phyloP scores from a whole-genome alignment of 345 rosid genomes.

The Arabidopsis suecica region DNA sequence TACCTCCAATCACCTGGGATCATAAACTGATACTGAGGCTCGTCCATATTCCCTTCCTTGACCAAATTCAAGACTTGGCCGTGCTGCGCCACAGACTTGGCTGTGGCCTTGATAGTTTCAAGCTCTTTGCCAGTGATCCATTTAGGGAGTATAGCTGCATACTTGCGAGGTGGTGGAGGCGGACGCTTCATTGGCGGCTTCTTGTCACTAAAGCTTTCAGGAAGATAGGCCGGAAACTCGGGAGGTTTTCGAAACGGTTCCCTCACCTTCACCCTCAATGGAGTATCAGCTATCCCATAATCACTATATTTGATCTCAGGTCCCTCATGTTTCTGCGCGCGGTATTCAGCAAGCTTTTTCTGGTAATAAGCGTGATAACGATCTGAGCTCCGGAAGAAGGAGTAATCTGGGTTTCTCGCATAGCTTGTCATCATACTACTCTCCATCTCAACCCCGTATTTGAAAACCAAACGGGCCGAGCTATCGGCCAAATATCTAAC shows the following conservation, averaged over 20 bases:
- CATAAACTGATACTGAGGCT: no score
- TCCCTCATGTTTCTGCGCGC: neutral
- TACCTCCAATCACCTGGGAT: no score
- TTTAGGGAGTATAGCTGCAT: neutral
- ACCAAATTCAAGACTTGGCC: no score
- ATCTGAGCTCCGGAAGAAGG: neutral
- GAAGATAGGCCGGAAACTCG: neutral
- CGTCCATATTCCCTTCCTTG: neutral
- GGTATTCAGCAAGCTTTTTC: neutral
- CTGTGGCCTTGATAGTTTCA: neutral
- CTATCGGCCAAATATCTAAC: no score
- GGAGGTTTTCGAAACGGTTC: no score
- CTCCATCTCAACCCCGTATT: no score
- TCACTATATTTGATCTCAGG: neutral
- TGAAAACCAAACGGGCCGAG: no score
- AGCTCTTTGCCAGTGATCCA: neutral
- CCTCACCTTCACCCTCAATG: neutral
- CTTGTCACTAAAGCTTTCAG: no score
- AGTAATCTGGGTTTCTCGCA: neutral
- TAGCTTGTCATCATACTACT: neutral
- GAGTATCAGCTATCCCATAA: neutral
- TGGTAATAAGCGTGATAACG: neutral
- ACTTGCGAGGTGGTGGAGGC: neutral
- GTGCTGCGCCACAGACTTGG: no score
- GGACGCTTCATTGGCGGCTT: neutral